A percentile compares a stretch with the other conserved stretches of the same genome.
These are phyloP conservation scores for Leccinellum rugosiceps DNA, from an alignment of 768 basidiomycete species.

Conservation along the genomic window DNA sequence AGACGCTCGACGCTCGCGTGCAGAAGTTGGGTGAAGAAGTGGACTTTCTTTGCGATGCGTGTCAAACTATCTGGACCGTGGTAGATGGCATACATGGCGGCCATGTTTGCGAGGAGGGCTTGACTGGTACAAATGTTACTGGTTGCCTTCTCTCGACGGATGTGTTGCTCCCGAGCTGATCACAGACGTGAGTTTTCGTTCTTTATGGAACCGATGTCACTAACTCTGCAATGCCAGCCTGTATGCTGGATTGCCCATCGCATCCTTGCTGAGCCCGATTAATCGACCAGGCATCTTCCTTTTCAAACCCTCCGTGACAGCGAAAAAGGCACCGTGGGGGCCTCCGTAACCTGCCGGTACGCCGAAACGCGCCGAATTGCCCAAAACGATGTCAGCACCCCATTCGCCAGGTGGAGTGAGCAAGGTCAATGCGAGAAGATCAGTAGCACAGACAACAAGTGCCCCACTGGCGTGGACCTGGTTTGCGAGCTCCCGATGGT, in stretches of 20 bases:
- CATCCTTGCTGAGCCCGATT: conserved; percentile 87
- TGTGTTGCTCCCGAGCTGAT: conserved; percentile 92
- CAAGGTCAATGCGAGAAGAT: conserved; percentile 89
- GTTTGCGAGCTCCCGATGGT: conserved; percentile 64
- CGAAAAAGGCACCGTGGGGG: conserved; percentile 97
- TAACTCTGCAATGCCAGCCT: conserved; percentile 91
- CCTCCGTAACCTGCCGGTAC: conserved; percentile 97
- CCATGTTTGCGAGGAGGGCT: conserved; percentile 98
- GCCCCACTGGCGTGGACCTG: conserved; percentile 71
- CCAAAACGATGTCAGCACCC: conserved; percentile 95
- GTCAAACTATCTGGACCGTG: conserved; percentile 87
- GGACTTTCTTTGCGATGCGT: conserved; percentile 88
- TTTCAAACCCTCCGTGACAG: conserved; percentile 88
- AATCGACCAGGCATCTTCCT: conserved; percentile 98
- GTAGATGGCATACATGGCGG: conserved; percentile 97
- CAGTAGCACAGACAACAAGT: conserved; percentile 86
- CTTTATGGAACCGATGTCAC: conserved; percentile 25
- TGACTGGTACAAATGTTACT: conserved; percentile 99
- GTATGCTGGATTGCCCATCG: conserved; percentile 83
- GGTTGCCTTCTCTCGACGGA: conserved; percentile 96
- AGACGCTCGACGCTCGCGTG: conserved; percentile 60
- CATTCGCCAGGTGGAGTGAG: conserved; percentile 97
- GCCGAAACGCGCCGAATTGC: conserved; percentile 95
- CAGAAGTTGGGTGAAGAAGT: conserved; percentile 79
- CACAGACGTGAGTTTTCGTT: conserved; percentile 6